phyloP scores from a whole-genome alignment of 257 asterid species.

The Solanum tacnaense region DNA sequence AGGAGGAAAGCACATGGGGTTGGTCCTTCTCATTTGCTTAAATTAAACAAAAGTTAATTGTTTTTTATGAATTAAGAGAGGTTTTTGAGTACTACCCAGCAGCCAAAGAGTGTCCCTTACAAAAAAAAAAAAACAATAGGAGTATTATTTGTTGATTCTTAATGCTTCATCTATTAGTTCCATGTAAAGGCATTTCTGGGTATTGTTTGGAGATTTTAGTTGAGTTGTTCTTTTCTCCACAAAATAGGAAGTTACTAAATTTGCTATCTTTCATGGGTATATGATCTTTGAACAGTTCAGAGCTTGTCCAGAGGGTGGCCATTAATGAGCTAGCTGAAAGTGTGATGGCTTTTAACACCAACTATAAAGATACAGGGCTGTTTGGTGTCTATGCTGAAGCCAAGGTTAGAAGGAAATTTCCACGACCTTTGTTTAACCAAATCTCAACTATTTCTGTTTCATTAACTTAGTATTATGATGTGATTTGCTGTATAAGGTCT shows the following conservation, averaged over 20 bases:
- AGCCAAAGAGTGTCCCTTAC: not conserved
- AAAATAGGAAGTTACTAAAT: not conserved
- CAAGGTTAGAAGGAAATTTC: constrained; percentile 26
- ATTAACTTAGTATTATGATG: not conserved
- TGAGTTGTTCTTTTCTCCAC: not conserved
- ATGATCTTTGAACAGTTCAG: constrained; percentile 41
- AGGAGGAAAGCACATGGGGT: constrained; percentile 92
- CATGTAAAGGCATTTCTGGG: not conserved
- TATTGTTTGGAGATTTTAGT: not conserved
- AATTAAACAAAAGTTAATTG: not conserved
- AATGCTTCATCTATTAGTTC: not conserved
- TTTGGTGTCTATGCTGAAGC: constrained; percentile 89
- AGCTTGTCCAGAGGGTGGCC: constrained; percentile 61
- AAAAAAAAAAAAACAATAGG: not conserved
- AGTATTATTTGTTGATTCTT: not conserved
- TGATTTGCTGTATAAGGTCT: not conserved
- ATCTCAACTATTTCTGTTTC: not conserved
- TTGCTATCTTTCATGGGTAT: constrained; percentile 7
- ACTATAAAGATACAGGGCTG: constrained; percentile 84
- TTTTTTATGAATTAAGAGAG: not conserved
- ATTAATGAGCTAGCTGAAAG: constrained; percentile 76
- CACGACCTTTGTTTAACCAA: not conserved
- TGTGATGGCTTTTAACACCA: constrained; percentile 85
- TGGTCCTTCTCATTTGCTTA: constrained; percentile 9
- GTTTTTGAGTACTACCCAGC: not conserved